Evolutionary conservation across 805 yeast genomes (phyloP), one percentile per base, ranked within the genome.

Genomic region (Suhomyces faveliae): DNA sequence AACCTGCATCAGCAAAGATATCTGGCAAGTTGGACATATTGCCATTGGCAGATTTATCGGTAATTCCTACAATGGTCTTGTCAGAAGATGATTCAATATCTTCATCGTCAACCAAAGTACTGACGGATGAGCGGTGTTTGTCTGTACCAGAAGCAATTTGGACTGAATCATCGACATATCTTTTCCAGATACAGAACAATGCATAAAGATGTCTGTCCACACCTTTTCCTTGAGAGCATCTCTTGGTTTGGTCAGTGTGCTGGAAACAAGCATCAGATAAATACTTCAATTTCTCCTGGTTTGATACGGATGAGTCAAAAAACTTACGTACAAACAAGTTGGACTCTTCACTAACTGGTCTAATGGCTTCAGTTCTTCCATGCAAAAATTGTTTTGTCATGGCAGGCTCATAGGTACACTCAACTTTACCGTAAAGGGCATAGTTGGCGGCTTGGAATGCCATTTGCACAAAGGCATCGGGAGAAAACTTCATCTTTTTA

Each of bases 391-490:
- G 74, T 65, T 90, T 90, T 3, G 97, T 91, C 97, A 90, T 90
- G 7, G 96, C 96, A 1, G 97, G 97, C 68, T 90, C 97, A 64
- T 90, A 90, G 5, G 96, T 89, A 54, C 95, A 87, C 66, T 89
- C 97, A 35, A 89, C 92, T 61, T 87, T 87, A 42, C 97, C 97
- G 62, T 90, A 90, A 33, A 90, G 75, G 0, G 96, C 95, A 61
- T 88, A 90, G 66, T 89, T 90, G 3, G 96, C 89, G 7, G 94
- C 88, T 67, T 90, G 97, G 73, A 89, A 89, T 20, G 90, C 85
- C 92, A 90, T 89, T 65, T 90, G 97, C 33, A 87, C 85, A 68
- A 87, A 90, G 0, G 97, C 97, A 73, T 90, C 97, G 0, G 97
- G 97, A 2, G 95, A 87, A 64, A 84, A 84, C 52, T 89, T 91